Evolutionary conservation across 371 early-diverging fungal genomes (phyloP), one percentile per base, ranked within the genome.

Genomic region (Capillidium heterosporum): DNA sequence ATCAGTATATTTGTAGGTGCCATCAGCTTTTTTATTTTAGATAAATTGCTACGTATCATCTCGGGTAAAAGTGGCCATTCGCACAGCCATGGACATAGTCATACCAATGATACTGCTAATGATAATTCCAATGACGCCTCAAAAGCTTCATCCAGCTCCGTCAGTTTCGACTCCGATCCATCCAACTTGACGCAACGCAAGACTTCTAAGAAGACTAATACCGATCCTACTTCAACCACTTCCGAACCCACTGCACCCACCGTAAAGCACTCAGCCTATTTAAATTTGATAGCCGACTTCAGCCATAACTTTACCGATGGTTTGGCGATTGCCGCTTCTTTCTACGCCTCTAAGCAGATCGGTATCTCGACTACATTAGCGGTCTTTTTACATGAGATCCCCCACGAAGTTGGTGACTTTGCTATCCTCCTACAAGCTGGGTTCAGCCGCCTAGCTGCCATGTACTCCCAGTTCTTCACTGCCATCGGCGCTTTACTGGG

Each of bases 271-370:
- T 84, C 85, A 19, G 85, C 87, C 0, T 87, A 87, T 57, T 63
- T 90, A 54, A 89, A 87, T 62, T 66, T 91, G 28, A 72, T 91
- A 58, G 91, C 90, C 10, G 90, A 89, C 61, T 83, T 83, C 21
- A 77, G 87, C 1, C 91, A 91, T 73, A 91, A 89, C 65, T 84
- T 89, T 59, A 85, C 89, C n/a, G 91, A 91, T 55, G 91, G 91
- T 13, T 69, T 91, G n/a, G 90, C 91, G 8, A 82, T 91, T 79
- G 83, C 89, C 1, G 87, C 88, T 0, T 82, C 86, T 2, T 89
- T 89, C 65, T 85, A 87, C 59, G 75, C 82, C 24, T 85, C 85
- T 15, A 85, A 82, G 17, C 78, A 80, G 1, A 78, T 88, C 1
- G 92, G 90, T 26, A 76, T 87, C 0, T 83, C 87, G 0, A 88